Evolutionary conservation across 208 protist genomes (phyloP), one percentile per base, ranked within the genome.

Genomic region (Leptomonas pyrrhocoris): DNA sequence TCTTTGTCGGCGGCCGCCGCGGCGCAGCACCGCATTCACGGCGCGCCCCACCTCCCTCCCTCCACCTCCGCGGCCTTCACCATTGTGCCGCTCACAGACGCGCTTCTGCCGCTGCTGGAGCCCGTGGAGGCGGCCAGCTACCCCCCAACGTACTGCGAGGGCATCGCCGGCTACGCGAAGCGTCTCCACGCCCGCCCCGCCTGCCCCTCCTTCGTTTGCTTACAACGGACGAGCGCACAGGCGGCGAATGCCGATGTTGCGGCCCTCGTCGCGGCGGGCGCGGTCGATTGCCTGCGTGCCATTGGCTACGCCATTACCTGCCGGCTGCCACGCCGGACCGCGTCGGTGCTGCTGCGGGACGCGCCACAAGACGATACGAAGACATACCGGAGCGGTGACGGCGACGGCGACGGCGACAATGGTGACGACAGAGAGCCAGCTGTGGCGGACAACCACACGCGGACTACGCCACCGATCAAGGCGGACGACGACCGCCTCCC

Each of bases 41-140:
- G 21, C 31, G 19, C 40, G 1, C 59, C 18, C 23, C 31, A 0
- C 5, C 21, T 28, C 27, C 25, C 48, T 19, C 43, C 58, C 18
- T 0, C 62, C 34, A 66, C 31, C 40, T 46, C 71, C 3, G 48
- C 63, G 2, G 40, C 63, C 9, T 60, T 62, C 42, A 49, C 43
- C n/a, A 61, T 79, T n/a, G 74, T 67, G 38, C 62, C 43, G 16
- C 66, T 79, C 23, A 71, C 67, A 9, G 42, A 42, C 16, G 38
- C 51, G 2, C 62, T 70, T 19, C 54, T 79, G 11, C 55, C 67
- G 2, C 43, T 61, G 34, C 19, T 79, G 8, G 48, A 70, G 61
- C 13, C 8, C 3, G 67, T 79, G 21, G 66, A 79, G 49, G 38
- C 56, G 6, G 74, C 74, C 36, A 59, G 66, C 61, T 79, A 79